Conservation (phyloP, 306 rosid species). For the Prosopis cineraria region DNA sequence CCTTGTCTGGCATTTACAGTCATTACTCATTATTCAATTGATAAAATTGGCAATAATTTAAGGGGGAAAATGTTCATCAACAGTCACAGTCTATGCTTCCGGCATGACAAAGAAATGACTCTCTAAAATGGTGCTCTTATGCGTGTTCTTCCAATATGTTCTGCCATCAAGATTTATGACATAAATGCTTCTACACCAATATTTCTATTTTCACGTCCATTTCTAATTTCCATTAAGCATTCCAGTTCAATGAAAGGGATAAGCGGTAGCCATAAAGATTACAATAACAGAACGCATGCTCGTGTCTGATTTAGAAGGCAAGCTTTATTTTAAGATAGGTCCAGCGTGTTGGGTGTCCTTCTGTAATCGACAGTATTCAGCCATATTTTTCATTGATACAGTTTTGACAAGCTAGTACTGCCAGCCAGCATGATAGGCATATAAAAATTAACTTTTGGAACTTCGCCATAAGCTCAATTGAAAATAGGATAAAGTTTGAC, state of each 20-base stretch:
- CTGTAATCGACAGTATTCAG: background rate
- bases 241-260: background rate
- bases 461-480: background rate
- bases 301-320: background rate
- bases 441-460: background rate
- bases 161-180: background rate
- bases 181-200: background rate
- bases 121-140: background rate
- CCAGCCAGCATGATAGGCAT: background rate
- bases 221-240: background rate
- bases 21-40: background rate
- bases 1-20: conserved; percentile 2
- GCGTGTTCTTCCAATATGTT: background rate
- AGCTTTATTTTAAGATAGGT: background rate
- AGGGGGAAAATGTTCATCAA: background rate
- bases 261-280: background rate
- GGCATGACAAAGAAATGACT: background rate
- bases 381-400: background rate
- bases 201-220: background rate
- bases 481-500: background rate
- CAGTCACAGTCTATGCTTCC: background rate
- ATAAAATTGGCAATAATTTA: background rate
- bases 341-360: background rate
- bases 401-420: background rate
- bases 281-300: background rate